Percentiles rank a stretch among this genome's conserved stretches.
Conservation (phyloP, 2,329 filamentous ascomycete genomes). For the Diaporthe sp. region DNA sequence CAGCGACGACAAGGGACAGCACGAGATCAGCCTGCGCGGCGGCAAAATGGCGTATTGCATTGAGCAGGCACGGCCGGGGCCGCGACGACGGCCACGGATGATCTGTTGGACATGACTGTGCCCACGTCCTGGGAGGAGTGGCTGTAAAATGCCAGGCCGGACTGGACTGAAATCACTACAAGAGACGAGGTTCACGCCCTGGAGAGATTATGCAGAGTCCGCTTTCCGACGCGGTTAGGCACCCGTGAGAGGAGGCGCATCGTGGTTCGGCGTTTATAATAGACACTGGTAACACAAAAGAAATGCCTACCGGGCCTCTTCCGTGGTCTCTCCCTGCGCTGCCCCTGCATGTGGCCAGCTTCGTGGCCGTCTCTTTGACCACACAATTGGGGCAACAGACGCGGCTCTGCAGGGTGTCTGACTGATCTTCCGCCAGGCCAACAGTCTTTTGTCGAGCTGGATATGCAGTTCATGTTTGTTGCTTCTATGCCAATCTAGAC, state of each 20-base stretch:
- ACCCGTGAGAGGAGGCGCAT: neutral
- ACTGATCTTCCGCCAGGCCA: neutral
- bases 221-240: neutral
- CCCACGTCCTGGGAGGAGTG: neutral
- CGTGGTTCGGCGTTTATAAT: conserved; percentile 1
- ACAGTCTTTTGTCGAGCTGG: neutral
- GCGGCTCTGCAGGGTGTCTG: conserved; percentile 28
- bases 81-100: neutral
- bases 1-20: conserved; percentile 5
- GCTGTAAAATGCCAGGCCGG: neutral
- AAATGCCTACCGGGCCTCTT: conserved; percentile 13
- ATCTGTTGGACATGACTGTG: neutral
- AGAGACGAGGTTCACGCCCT: conserved; percentile 9
- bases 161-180: conserved; percentile 4
- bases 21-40: conserved; percentile 26
- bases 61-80: neutral
- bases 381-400: conserved; percentile 38
- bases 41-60: neutral
- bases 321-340: conserved; percentile 6
- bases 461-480: conserved; percentile 2
- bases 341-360: conserved; percentile 31
- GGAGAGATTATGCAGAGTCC: neutral
- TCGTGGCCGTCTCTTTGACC: conserved; percentile 14
- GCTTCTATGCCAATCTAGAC: neutral
- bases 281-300: conserved; percentile 28